These are phyloP conservation scores for Alternaria metachromatica DNA, from an alignment of 2,329 filamentous ascomycete genomes.

Conservation along the genomic window DNA sequence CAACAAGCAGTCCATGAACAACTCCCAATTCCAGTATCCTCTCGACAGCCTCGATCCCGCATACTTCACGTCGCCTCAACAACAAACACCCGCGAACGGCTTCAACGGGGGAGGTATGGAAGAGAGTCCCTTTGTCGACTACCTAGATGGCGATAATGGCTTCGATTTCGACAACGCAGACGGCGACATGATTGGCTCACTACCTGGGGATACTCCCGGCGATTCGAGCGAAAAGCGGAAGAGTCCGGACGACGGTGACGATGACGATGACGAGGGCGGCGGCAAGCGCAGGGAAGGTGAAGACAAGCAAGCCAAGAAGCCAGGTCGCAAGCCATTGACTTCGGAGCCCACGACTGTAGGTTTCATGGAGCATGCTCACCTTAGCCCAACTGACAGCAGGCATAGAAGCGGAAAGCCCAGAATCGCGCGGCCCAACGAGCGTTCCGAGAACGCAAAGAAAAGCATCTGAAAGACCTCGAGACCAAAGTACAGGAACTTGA, in stretches of 20 bases:
- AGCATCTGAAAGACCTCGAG: conserved; percentile 73
- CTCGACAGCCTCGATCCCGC: conserved; percentile 42
- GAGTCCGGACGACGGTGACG: conserved; percentile 73
- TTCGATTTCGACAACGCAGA: conserved; percentile 76
- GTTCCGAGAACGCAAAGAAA: conserved; percentile 68
- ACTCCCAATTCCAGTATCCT: conserved; percentile 41
- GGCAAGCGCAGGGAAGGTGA: conserved; percentile 82
- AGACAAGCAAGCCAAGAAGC: conserved; percentile 91
- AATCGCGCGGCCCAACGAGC: conserved; percentile 68
- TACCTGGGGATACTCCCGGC: conserved; percentile 68
- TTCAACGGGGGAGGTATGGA: conserved; percentile 62
- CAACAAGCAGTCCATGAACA: conserved; percentile 24
- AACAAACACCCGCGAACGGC: conserved; percentile 49
- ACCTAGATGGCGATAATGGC: conserved; percentile 74
- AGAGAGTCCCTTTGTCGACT: conserved; percentile 84
- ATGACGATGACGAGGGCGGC: conserved; percentile 66
- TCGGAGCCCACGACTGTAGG: conserved; percentile 95
- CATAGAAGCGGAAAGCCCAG: conserved; percentile 87
- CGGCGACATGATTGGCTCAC: conserved; percentile 75
- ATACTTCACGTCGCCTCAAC: conserved; percentile 50
- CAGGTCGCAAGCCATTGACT: conserved; percentile 92
- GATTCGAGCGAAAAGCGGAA: conserved; percentile 66
- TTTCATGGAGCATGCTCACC: conserved; percentile 32
- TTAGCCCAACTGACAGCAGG: conserved; percentile 29
- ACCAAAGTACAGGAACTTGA: conserved; percentile 71